Evolutionary conservation across 768 basidiomycete species (phyloP).

Genomic region (Russula griseocarnosa): DNA sequence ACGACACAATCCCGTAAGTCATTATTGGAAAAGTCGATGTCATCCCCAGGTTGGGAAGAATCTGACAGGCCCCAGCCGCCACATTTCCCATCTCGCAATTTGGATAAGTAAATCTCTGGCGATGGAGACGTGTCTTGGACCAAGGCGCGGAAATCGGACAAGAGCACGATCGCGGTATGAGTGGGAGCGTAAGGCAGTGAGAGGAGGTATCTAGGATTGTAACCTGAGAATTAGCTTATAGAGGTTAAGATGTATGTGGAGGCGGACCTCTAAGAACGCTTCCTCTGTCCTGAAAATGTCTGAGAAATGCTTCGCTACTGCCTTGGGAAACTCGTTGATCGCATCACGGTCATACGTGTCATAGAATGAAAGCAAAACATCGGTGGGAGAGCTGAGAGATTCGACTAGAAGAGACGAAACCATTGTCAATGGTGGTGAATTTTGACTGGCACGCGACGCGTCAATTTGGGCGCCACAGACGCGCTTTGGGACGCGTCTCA

Average conservation of each 20-base stretch:
- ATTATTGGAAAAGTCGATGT: conserved; percentile 42
- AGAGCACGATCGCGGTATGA: conserved; percentile 50
- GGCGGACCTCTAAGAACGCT: conserved; percentile 31
- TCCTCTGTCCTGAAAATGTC: conserved; percentile 32
- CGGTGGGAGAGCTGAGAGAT: conserved; percentile 25
- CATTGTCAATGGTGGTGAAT: neutral
- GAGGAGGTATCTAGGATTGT: conserved; percentile 50
- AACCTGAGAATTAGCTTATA: neutral
- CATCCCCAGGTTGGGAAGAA: conserved; percentile 31
- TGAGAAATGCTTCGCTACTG: conserved; percentile 35
- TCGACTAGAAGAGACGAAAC: conserved; percentile 27
- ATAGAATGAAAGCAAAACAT: conserved; percentile 24
- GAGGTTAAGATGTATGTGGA: neutral
- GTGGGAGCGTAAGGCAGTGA: conserved; percentile 46
- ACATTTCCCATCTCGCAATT: conserved; percentile 39
- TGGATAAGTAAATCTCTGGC: conserved; percentile 67
- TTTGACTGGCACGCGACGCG: conserved; percentile 11
- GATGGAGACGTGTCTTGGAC: conserved; percentile 77
- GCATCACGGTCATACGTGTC: conserved; percentile 14
- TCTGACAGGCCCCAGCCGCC: conserved; percentile 74
- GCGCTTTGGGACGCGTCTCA: neutral
- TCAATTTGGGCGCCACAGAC: conserved; percentile 25
- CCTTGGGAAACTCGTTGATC: conserved; percentile 32
- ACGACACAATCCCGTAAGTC: conserved; percentile 58
- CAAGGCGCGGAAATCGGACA: conserved; percentile 74